Evolutionary conservation across 2,329 filamentous ascomycete species (phyloP), one percentile per base, ranked within the genome.

Genomic region (Tolypocladium album): DNA sequence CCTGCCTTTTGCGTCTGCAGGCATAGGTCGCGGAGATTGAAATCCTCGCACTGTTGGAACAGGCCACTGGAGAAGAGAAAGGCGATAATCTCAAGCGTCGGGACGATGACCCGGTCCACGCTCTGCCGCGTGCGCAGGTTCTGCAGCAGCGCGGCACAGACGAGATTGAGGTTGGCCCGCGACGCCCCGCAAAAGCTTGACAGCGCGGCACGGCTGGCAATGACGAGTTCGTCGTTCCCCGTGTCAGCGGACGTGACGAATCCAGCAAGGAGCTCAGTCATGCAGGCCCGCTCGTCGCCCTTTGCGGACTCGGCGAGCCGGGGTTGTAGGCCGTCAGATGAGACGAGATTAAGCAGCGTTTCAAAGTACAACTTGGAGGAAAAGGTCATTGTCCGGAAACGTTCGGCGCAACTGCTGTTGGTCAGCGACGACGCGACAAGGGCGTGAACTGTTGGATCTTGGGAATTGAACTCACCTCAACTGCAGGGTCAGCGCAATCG

Each of bases 211-310:
- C 88, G 82, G 55, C 87, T 87, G 12, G 84, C 83, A 57, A 88
- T 84, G 31, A 92, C 82, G 1, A 93, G 78, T 42, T 88, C 84
- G 67, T 93, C 89, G 61, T 89, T 89, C 43, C 88, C 88, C n/a
- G 87, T 86, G 67, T 90, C 88, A 11, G 89, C 88, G 2, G 88
- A 90, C 9, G 85, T 88, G 15, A 89, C 82, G 61, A 84, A 82
- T 20, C 90, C 90, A 43, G 85, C 79, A 59, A 92, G 73, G 20
- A 92, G 75, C 56, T 77, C 75, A 0, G 75, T 71, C 67, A 78
- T 79, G 78, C 80, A 83, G 2, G 66, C 64, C 1, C 67, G 67
- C 1, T 65, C 43, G 42, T 75, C 68, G 20, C 66, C 61, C 17
- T 64, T 66, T 50, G 73, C 73, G 2, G 77, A 69, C 1, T 69